These are phyloP conservation scores for Rhizomucor pusillus DNA, from an alignment of 371 early-diverging fungal genomes.

Conservation along the genomic window DNA sequence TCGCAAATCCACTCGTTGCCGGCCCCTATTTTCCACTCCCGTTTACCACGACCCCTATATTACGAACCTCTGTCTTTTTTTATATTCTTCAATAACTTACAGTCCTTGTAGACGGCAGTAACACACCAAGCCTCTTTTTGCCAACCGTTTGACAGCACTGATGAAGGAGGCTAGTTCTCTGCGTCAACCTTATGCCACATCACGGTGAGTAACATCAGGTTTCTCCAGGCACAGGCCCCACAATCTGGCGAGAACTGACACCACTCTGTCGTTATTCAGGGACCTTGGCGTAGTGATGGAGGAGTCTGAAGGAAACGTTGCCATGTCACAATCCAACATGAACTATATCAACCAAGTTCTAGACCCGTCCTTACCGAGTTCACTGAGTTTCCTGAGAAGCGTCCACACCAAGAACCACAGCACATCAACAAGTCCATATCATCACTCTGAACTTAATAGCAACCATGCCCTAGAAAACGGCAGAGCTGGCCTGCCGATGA, in stretches of 20 bases:
- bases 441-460: slow-evolving; percentile 6
- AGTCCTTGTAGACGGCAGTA: background rate
- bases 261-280: slow-evolving; percentile 9
- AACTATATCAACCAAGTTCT: slow-evolving; percentile 25
- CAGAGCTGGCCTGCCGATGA: slow-evolving; percentile 14
- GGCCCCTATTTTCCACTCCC: no score
- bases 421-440: slow-evolving; percentile 8
- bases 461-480: slow-evolving; percentile 4
- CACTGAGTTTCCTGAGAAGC: slow-evolving; percentile 29
- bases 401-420: slow-evolving; percentile 16
- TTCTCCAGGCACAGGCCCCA: background rate
- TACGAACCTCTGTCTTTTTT: slow-evolving; percentile 4
- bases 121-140: slow-evolving; percentile 3
- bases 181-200: slow-evolving; percentile 19
- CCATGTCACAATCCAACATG: slow-evolving; percentile 16
- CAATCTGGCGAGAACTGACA: background rate
- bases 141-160: slow-evolving; percentile 3
- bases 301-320: slow-evolving; percentile 23
- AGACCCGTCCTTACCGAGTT: slow-evolving; percentile 18
- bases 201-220: slow-evolving; percentile 13
- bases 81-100: background rate
- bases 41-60: slow-evolving; percentile 1
- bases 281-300: slow-evolving; percentile 42
- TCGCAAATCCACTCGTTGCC: no score
- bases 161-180: slow-evolving; percentile 23